phyloP scores from a whole-genome alignment of 2,329 filamentous ascomycete genomes.

The Aureobasidium zeae region DNA sequence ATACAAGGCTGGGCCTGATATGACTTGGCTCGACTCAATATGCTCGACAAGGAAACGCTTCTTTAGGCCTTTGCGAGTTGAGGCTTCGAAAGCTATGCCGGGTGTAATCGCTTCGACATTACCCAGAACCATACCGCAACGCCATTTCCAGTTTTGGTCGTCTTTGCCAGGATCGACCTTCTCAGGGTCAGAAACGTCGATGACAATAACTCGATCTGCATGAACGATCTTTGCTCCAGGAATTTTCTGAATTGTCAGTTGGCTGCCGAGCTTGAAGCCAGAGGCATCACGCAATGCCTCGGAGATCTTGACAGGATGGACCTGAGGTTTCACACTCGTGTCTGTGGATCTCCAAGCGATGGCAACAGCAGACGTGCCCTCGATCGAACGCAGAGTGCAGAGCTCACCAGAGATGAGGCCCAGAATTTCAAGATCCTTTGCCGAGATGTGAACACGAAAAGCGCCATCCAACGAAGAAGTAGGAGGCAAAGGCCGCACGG shows the following conservation, averaged over 20 bases:
- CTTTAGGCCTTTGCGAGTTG: conserved; percentile 47
- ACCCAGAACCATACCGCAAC: conserved; percentile 24
- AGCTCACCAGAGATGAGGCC: conserved; percentile 50
- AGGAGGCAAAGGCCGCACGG: conserved; percentile 45
- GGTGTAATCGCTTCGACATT: conserved; percentile 60
- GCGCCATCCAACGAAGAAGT: conserved; percentile 43
- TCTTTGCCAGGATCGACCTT: conserved; percentile 23
- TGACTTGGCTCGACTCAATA: conserved; percentile 36
- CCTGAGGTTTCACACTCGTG: conserved; percentile 49
- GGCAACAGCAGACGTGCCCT: conserved; percentile 43
- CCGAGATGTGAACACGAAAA: conserved; percentile 50
- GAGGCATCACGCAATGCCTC: conserved; percentile 64
- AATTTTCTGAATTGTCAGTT: conserved; percentile 51
- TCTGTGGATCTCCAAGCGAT: conserved; percentile 52
- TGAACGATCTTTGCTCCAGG: conserved; percentile 43
- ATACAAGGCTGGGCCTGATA: conserved; percentile 14
- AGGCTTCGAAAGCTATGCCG: conserved; percentile 60
- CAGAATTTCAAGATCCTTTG: conserved; percentile 46
- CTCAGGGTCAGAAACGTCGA: conserved; percentile 40
- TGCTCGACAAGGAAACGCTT: conserved; percentile 53
- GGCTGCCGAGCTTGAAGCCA: conserved; percentile 62
- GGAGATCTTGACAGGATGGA: conserved; percentile 60
- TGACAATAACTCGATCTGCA: conserved; percentile 50
- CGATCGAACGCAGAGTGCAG: conserved; percentile 42
- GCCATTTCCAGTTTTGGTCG: conserved; percentile 29